Base-by-base conservation (phyloP, 108 stramenopile genomes). In the Cyclotella distinguenda region DNA sequence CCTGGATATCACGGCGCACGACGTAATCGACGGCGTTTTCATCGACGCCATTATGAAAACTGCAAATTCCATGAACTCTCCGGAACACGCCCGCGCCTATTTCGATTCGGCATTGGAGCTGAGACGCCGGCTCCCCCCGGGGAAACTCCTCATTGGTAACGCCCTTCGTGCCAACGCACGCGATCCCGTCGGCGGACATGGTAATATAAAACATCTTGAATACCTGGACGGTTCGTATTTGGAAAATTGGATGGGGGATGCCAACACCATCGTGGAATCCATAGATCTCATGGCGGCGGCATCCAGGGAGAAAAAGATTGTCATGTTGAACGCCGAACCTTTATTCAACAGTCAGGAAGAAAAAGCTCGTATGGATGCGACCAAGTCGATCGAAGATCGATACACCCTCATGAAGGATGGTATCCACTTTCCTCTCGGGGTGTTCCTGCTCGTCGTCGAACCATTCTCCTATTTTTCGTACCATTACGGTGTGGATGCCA, bases 151-250 rank as follows among this genome's bases (percentile, higher is more conserved):
- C 31, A 68, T 76, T 45, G 74, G 74, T 0, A 76, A 76, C 45
- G 67, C 56, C 21, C 40, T 76, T 16, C 54, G 67, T 22, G 53
- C 66, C 13, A 43, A 54, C 22, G 32, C 27, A 40, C 25, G 43
- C 0, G 40, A 34, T 7, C 16, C 33, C 13, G 15, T 51, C 22
- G 63, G 63, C 18, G 63, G 63, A 4, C 28, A 36, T 42, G 58
- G 68, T 13, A 60, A 70, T 46, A 42, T 70, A 6, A 44, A 46
- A 16, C 63, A 64, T 50, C 58, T 74, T 3, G 59, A 66, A 55
- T 68, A 76, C 26, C 56, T 76, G 19, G 74, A 76, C 64, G 74
- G 74, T 4, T 68, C 67, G 3, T 76, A 76, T 32, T 44, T 76
- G 6, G 74, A 76, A 22, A 47, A 55, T 9, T 76, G 74, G 74